These are phyloP conservation scores for Phytophthora kernoviae DNA, from an alignment of 352 stramenopile genomes.

Conservation along the genomic window DNA sequence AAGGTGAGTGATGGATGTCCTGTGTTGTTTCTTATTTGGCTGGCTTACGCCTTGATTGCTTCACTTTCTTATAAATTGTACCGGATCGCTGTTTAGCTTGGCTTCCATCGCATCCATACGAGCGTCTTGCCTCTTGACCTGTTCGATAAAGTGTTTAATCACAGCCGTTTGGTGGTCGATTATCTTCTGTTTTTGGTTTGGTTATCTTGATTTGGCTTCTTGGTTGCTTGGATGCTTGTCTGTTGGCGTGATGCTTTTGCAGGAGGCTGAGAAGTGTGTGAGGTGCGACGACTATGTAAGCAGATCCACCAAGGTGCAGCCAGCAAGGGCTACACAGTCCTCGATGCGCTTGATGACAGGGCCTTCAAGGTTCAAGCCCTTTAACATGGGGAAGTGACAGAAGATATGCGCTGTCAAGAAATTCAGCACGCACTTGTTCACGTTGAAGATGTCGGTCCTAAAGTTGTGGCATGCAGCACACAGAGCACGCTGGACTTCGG, in stretches of 20 bases:
- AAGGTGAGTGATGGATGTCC: conserved; percentile 14
- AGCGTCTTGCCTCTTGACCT: conserved; percentile 7
- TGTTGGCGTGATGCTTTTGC: neutral
- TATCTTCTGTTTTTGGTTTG: conserved; percentile 5
- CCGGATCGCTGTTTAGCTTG: conserved; percentile 7
- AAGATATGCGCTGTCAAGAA: conserved; percentile 7
- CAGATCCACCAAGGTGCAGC: conserved; percentile 3
- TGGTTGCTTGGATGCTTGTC: neutral
- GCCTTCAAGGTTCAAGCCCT: conserved; percentile 2
- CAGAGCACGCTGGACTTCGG: neutral
- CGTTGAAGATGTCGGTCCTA: conserved; percentile 4
- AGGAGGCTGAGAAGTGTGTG: neutral
- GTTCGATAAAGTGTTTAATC: too few species aligned
- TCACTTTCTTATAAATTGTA: neutral
- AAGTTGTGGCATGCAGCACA: conserved; percentile 13
- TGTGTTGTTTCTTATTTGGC: conserved; percentile 5
- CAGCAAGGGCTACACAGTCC: neutral
- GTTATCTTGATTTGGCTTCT: neutral
- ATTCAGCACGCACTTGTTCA: conserved; percentile 6
- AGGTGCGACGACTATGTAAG: conserved; percentile 9
- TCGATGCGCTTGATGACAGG: conserved; percentile 7
- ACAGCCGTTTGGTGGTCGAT: conserved; percentile 19
- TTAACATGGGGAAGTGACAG: conserved; percentile 13
- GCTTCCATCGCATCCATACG: conserved; percentile 19
- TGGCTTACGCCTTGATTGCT: neutral